phyloP scores from a whole-genome alignment of 2,329 filamentous ascomycete species.

The Hyphodiscus sp. region DNA sequence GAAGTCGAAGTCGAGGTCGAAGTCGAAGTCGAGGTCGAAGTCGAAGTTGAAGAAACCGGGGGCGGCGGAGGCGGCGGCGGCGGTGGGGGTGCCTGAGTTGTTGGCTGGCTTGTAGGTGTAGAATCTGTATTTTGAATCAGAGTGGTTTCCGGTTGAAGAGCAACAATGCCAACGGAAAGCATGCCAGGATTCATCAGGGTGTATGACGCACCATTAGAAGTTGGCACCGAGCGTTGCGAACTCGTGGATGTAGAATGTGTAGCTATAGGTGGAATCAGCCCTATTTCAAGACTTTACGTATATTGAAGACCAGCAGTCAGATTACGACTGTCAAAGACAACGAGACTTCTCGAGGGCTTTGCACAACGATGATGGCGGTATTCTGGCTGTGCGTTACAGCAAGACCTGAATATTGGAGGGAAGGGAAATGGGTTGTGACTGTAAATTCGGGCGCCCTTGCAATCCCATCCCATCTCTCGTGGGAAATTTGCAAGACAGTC shows the following conservation, averaged over 20 bases:
- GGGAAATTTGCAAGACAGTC: too few species aligned
- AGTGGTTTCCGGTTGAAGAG: neutral
- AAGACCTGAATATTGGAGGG: too few species aligned
- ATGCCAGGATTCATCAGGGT: neutral
- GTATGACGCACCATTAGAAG: neutral
- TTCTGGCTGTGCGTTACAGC: too few species aligned
- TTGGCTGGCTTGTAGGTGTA: neutral
- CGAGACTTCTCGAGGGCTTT: too few species aligned
- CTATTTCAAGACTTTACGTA: too few species aligned
- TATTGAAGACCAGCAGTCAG: too few species aligned
- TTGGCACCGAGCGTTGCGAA: neutral
- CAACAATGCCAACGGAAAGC: neutral
- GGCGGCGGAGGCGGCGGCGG: too few species aligned
- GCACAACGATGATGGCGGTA: too few species aligned
- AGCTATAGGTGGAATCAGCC: neutral
- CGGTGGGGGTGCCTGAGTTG: neutral
- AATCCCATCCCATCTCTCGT: too few species aligned
- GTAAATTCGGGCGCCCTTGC: too few species aligned
- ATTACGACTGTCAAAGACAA: too few species aligned
- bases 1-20: neutral
- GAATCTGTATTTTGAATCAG: neutral
- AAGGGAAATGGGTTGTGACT: too few species aligned
- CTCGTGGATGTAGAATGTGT: neutral
- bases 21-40: neutral
- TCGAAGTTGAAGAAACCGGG: neutral